These are phyloP conservation scores for Botrytis aclada DNA, from an alignment of 2,329 filamentous ascomycete genomes.

Conservation along the genomic window DNA sequence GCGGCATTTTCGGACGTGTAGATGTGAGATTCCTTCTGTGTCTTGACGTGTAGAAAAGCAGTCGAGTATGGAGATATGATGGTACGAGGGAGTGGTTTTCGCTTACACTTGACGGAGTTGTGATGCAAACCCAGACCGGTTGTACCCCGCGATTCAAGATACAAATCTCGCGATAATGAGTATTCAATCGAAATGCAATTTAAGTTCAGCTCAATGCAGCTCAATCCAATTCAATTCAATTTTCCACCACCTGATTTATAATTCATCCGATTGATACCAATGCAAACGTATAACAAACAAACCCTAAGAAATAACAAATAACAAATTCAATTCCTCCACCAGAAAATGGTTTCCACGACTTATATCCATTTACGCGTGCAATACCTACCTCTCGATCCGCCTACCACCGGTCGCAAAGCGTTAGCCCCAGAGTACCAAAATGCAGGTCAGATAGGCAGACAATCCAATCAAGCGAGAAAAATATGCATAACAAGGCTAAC, in stretches of 20 bases:
- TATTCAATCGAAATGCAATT: not conserved
- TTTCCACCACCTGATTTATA: not conserved
- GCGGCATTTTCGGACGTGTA: not conserved
- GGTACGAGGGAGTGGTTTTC: not conserved
- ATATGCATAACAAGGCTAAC: not conserved
- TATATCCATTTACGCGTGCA: not conserved
- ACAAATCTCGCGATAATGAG: not conserved
- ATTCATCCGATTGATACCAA: not conserved
- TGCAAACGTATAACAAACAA: not conserved
- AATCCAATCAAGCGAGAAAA: not conserved
- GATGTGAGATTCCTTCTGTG: not conserved
- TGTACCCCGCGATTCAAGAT: not conserved
- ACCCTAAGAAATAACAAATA: not conserved
- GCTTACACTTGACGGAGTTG: not conserved
- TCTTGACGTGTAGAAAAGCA: not conserved
- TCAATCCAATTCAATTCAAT: not conserved
- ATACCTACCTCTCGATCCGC: not conserved
- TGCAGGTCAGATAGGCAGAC: conserved; percentile 7
- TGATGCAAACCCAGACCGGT: not conserved
- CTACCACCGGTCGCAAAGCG: not conserved
- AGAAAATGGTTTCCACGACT: not conserved
- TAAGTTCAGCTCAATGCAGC: not conserved
- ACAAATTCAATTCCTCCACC: not conserved
- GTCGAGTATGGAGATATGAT: not conserved
- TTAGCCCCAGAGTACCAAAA: not conserved